Percentiles rank a stretch among this genome's conserved stretches.
Conservation (phyloP, 371 early-diverging fungal species). For the Circinella minor region DNA sequence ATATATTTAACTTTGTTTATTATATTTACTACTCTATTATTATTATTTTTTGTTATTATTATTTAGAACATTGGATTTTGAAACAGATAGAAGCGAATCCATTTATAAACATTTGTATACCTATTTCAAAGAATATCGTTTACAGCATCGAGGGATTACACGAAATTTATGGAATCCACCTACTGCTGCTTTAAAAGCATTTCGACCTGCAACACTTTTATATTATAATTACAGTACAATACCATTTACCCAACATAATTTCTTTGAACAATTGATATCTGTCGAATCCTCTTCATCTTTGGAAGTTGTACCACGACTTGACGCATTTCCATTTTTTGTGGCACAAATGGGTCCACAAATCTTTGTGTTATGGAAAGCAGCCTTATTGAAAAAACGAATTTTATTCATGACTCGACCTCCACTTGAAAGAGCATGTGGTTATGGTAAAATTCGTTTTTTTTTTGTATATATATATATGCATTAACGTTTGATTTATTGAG, state of each 20-base stretch:
- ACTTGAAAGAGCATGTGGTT: constrained; percentile 52
- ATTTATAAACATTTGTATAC: not conserved
- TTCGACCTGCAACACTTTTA: constrained; percentile 2
- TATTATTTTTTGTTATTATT: too few relatives aligned
- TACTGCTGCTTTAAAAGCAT: not conserved
- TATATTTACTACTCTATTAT: too few relatives aligned
- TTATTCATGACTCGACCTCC: constrained; percentile 55
- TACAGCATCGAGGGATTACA: not conserved
- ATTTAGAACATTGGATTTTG: not conserved
- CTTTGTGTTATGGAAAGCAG: constrained; percentile 65
- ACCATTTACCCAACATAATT: not conserved
- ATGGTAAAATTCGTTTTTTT: constrained; percentile 42
- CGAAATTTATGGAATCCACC: not conserved
- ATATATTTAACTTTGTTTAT: too few relatives aligned
- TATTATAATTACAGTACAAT: not conserved
- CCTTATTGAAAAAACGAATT: constrained; percentile 57
- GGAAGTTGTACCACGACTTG: constrained; percentile 1
- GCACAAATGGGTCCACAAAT: constrained; percentile 53
- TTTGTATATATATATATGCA: too few relatives aligned
- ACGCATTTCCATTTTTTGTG: constrained; percentile 42
- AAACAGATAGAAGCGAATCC: not conserved
- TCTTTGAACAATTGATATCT: constrained; percentile 5
- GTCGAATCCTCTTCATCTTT: not conserved
- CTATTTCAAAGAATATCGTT: constrained; percentile 3
- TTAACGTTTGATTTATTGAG: not conserved